Base-by-base conservation (phyloP, 495 filamentous ascomycete genomes). In the Lophiotrema nucula region DNA sequence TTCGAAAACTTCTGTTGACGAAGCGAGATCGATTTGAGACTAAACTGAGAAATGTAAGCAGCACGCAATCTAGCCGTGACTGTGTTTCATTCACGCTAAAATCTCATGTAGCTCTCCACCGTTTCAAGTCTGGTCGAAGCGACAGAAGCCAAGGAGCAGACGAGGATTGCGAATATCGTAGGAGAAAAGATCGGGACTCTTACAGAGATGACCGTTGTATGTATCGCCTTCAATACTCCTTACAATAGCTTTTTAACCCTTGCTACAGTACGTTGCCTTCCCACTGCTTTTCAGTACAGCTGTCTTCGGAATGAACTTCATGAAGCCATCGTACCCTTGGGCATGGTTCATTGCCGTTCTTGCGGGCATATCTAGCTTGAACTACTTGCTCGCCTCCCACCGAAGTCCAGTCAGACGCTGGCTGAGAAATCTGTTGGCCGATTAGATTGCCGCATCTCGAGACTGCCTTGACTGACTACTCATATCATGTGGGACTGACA, bases 191-290 rank as follows among this genome's bases (percentile, higher is more conserved):
- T 57, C 6, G 49, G 41, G 13, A 39, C 33, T 13, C 44, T 57
- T 4, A 57, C 53, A 4, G 26, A 48, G 27, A 57, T 57, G 43
- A 57, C 53, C 1, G 53, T 57, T 4, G 53, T 57, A 57, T 4
- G 53, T 57, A 46, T 24, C 23, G 22, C 18, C 16, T 23, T 47
- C 13, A 27, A 8, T 22, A 27, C 8, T 46, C 8, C 21, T 16
- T 2, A 15, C 31, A 35, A 35, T 15, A 8, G 31, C 8, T 15
- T 35, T 21, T 53, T 2, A 42, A 19, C 4, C 15, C 21, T 5
- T 10, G 1, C 4, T 15, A 16, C 16, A 57, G 53, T 57, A 57
- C 19, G 25, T 37, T 1, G 43, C 27, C 15, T 48, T 57, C 27
- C 53, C 53, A 2, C 19, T 57, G 16, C 27, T 39, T 8, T 47